These are phyloP conservation scores for Sugiyamaella lignohabitans DNA, from an alignment of 805 yeast species.

Conservation along the genomic window DNA sequence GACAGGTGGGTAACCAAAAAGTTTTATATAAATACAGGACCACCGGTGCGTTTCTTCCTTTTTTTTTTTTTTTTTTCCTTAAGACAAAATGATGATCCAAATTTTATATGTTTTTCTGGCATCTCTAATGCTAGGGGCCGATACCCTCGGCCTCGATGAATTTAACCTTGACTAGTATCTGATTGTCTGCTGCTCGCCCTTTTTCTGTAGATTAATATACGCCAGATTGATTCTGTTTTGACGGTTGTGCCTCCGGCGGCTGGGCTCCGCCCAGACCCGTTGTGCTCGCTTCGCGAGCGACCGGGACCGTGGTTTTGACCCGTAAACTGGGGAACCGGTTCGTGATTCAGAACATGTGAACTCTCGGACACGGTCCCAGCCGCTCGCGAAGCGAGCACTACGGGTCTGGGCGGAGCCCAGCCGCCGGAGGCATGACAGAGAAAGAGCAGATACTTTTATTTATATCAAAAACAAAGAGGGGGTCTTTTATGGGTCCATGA, in stretches of 20 bases:
- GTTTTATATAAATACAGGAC: not conserved
- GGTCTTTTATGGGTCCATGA: not conserved
- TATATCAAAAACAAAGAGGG: too few relatives aligned
- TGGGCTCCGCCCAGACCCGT: too few relatives aligned
- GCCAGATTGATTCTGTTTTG: too few relatives aligned
- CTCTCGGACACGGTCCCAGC: too few relatives aligned
- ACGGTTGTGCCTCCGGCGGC: too few relatives aligned
- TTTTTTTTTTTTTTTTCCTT: not conserved
- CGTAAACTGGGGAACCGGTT: too few relatives aligned
- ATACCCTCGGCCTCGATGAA: constrained; percentile 23
- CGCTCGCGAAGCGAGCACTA: not conserved
- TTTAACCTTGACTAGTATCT: constrained; percentile 22
- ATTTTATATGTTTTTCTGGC: constrained; percentile 24
- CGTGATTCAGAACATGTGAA: too few relatives aligned
- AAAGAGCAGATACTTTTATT: too few relatives aligned
- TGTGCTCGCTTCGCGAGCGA: too few relatives aligned
- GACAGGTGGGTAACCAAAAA: not conserved
- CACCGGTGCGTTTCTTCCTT: not conserved
- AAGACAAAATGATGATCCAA: constrained; percentile 19
- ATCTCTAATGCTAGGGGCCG: constrained; percentile 28
- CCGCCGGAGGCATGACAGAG: too few relatives aligned
- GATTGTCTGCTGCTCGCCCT: constrained; percentile 12
- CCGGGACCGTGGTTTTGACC: too few relatives aligned
- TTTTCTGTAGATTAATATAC: not conserved
- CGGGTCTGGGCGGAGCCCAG: not conserved